Base-by-base conservation (phyloP, 2,329 filamentous ascomycete species). In the Cadophora sp. region DNA sequence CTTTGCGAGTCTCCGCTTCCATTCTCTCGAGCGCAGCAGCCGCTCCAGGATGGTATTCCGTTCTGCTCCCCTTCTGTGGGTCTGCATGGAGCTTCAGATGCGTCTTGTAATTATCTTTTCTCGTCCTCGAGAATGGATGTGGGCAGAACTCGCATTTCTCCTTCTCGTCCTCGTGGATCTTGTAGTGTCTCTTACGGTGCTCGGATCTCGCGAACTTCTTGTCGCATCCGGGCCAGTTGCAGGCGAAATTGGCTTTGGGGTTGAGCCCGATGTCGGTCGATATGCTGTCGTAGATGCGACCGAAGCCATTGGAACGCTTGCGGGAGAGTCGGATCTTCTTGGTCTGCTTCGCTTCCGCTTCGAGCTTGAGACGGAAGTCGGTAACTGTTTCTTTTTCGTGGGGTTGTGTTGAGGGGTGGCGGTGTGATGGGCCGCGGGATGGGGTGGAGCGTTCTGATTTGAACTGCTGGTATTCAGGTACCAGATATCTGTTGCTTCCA, bases 191-290 rank as follows among this genome's bases (percentile, higher is more conserved):
- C 14, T 58, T 58, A 4, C 20, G 55, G 18, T 58, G 55, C 20
- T 58, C 55, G 13, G 20, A 20, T 43, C 33, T 58, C 36, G 55
- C 55, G 13, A 58, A 58, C 36, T 41, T 58, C 8, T 39, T 58
- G 6, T 13, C n/a, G 9, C 55, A 58, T 11, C 55, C 55, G 6
- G 20, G 18, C 55, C 55, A 58, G 11, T 43, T n/a, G 20, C 55
- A 58, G n/a, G 33, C 5, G 14, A 24, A 43, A 3, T 9, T 41
- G 4, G 55, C 55, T 33, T 43, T 58, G 2, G 55, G 55, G 36
- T 58, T 58, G 9, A 58, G 7, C 11, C 55, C 55, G 20, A 58
- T 41, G 33, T n/a, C 36, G 20, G 16, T 41, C 1, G 36, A 58
- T 3, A 41, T 9, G 20, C 5, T 14, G 8, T 41, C 36, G 20